These are phyloP conservation scores for Furcasterigmium furcatum DNA, from an alignment of 2,329 filamentous ascomycete genomes.

Conservation along the genomic window DNA sequence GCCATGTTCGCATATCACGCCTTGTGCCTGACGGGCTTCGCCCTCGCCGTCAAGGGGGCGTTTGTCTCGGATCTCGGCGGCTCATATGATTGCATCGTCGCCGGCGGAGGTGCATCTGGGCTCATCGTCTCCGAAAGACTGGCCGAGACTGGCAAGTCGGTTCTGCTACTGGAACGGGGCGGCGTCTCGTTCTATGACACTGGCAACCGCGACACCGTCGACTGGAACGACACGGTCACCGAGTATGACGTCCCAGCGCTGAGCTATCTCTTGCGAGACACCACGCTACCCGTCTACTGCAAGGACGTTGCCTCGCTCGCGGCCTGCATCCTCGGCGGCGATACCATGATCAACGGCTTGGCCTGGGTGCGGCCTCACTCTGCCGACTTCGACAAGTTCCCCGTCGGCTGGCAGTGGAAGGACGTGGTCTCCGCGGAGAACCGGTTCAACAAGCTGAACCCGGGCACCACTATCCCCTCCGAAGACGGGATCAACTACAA, in stretches of 20 bases:
- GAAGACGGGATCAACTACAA: conserved; percentile 16
- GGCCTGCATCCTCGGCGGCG: conserved; percentile 27
- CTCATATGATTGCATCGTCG: conserved; percentile 15
- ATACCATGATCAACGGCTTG: conserved; percentile 20
- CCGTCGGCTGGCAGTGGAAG: conserved; percentile 13
- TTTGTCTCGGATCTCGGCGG: too few species aligned
- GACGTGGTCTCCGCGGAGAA: conserved; percentile 11
- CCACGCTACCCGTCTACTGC: conserved; percentile 15
- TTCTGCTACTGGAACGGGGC: conserved; percentile 22
- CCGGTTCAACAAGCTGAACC: conserved; percentile 15
- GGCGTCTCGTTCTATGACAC: conserved; percentile 10
- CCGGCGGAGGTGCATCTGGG: conserved; percentile 12
- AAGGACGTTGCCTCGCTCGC: conserved; percentile 20
- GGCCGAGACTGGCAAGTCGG: conserved; percentile 10
- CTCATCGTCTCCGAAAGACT: conserved; percentile 10
- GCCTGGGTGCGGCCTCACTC: conserved; percentile 17
- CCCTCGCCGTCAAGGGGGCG: too few species aligned
- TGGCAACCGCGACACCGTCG: conserved; percentile 13
- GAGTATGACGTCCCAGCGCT: conserved; percentile 17
- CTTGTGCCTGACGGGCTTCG: too few species aligned
- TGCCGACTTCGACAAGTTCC: conserved; percentile 13
- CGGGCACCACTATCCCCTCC: conserved; percentile 12
- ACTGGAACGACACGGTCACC: conserved; percentile 21
- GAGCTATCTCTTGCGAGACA: conserved; percentile 4
- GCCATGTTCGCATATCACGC: too few species aligned